phyloP scores from a whole-genome alignment of 2,329 filamentous ascomycete species.

The Colletotrichum agaves region DNA sequence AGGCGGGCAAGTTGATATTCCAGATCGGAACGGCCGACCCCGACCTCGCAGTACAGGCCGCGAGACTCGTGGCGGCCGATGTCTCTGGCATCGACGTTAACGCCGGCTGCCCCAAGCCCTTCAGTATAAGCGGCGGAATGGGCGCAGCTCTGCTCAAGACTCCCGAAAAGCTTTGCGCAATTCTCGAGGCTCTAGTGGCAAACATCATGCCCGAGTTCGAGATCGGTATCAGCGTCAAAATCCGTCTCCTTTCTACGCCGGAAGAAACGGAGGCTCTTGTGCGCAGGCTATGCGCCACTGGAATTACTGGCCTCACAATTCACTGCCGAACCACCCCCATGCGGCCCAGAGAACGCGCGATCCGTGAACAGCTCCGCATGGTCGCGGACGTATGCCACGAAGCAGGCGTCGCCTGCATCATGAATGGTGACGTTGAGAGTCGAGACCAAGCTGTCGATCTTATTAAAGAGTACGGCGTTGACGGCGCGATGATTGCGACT shows the following conservation, averaged over 20 bases:
- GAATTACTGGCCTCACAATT: slow-evolving; percentile 90
- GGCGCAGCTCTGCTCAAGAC: slow-evolving; percentile 89
- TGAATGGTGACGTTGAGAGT: slow-evolving; percentile 91
- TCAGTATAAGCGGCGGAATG: slow-evolving; percentile 94
- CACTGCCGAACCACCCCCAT: slow-evolving; percentile 98
- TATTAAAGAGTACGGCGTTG: slow-evolving; percentile 82
- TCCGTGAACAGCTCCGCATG: slow-evolving; percentile 87
- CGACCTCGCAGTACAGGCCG: slow-evolving; percentile 83
- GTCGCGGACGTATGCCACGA: slow-evolving; percentile 82
- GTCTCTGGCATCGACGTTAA: slow-evolving; percentile 97
- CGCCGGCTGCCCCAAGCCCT: slow-evolving; percentile 97
- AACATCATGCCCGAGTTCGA: slow-evolving; percentile 81
- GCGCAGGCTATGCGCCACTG: slow-evolving; percentile 80
- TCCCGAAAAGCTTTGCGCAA: slow-evolving; percentile 84
- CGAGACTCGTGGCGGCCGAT: slow-evolving; percentile 84
- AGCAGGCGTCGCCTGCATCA: slow-evolving; percentile 88
- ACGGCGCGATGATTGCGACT: slow-evolving; percentile 97
- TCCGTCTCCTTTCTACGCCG: slow-evolving; percentile 82
- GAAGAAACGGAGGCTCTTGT: slow-evolving; percentile 83
- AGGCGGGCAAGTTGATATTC: slow-evolving; percentile 82
- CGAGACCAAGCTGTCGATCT: slow-evolving; percentile 78
- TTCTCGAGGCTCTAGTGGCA: slow-evolving; percentile 83
- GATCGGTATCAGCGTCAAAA: slow-evolving; percentile 97
- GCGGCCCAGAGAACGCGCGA: slow-evolving; percentile 88
- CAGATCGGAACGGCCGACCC: slow-evolving; percentile 92